These are phyloP conservation scores for Starmerella potacharoeniae DNA, from an alignment of 805 yeast genomes.

Conservation along the genomic window DNA sequence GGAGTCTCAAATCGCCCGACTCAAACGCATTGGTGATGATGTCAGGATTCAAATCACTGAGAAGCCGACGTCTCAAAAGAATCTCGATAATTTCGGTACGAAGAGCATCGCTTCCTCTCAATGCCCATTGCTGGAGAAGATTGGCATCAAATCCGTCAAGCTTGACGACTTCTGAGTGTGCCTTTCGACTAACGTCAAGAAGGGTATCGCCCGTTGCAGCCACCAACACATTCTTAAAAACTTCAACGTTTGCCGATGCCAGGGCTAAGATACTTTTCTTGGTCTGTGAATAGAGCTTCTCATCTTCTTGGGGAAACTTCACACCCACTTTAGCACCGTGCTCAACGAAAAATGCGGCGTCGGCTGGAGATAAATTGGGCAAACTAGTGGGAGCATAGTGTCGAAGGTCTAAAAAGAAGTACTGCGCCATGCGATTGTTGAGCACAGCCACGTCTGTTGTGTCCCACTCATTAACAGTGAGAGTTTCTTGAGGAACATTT, in stretches of 20 bases:
- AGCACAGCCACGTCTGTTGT: slow-evolving; percentile 29
- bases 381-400: slow-evolving; percentile 25
- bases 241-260: slow-evolving; percentile 22
- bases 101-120: slow-evolving; percentile 40
- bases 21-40: slow-evolving; percentile 21
- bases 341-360: slow-evolving; percentile 52
- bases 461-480: slow-evolving; percentile 1
- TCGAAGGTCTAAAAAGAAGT: slow-evolving; percentile 45
- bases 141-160: slow-evolving; percentile 36
- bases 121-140: slow-evolving; percentile 38
- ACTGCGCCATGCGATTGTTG: slow-evolving; percentile 39
- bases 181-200: slow-evolving; percentile 44
- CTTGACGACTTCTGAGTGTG: slow-evolving; percentile 36
- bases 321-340: slow-evolving; percentile 8
- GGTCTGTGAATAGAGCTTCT: slow-evolving; percentile 35
- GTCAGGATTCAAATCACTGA: slow-evolving; percentile 48
- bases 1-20: slow-evolving; percentile 37
- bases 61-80: slow-evolving; percentile 32
- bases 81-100: slow-evolving; percentile 28
- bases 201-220: slow-evolving; percentile 54
- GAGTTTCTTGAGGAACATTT: background rate
- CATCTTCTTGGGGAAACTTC: slow-evolving; percentile 32
- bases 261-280: slow-evolving; percentile 37
- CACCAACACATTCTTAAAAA: slow-evolving; percentile 35
- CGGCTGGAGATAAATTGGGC: slow-evolving; percentile 54